Conservation (phyloP, 2,329 filamentous ascomycete genomes). For the Colletotrichum sp. region DNA sequence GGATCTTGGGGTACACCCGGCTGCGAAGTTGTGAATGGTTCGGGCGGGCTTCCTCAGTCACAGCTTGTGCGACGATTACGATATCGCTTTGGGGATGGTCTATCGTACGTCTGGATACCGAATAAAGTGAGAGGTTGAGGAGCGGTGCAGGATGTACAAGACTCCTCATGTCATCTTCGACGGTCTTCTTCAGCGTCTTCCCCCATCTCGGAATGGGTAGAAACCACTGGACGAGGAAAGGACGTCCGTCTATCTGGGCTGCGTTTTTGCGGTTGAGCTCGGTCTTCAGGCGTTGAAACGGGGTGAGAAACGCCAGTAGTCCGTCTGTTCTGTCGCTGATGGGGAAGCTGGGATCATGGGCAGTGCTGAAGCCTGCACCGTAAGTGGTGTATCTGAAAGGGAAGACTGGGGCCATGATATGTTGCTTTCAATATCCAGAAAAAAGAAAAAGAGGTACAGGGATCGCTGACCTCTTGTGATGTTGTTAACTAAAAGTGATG, state of each 20-base stretch:
- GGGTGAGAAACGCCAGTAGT: neutral
- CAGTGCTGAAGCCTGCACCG: neutral
- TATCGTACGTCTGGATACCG: neutral
- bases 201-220: neutral
- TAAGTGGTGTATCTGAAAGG: neutral
- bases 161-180: neutral
- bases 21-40: neutral
- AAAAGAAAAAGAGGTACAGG: neutral
- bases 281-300: accelerated
- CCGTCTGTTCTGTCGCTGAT: neutral
- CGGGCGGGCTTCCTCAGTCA: neutral
- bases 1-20: neutral
- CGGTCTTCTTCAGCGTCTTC: neutral
- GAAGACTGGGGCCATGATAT: neutral
- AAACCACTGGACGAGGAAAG: neutral
- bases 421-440: neutral
- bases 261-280: neutral
- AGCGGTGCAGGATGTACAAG: neutral
- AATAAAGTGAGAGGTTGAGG: neutral
- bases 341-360: neutral
- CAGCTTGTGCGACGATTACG: neutral
- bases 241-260: neutral
- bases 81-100: neutral
- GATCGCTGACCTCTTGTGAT: neutral
- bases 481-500: neutral